Evolutionary conservation across 208 protist species (phyloP).

Genomic region (Trypanosoma scelopori): DNA sequence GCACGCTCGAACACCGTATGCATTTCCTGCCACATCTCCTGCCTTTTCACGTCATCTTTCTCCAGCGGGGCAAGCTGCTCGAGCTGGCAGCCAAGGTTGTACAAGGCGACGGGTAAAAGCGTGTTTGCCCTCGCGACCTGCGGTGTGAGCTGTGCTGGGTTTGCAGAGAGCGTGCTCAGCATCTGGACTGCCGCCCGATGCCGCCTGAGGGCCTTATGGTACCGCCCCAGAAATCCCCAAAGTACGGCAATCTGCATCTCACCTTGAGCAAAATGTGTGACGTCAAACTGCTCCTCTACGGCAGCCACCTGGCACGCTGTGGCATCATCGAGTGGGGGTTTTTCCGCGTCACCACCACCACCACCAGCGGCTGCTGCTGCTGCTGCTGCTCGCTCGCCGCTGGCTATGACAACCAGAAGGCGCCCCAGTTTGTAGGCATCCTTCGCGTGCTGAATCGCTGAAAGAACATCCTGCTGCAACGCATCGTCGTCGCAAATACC

Average conservation of each 20-base stretch:
- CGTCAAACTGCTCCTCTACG: constrained; percentile 9
- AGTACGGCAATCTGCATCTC: constrained; percentile 26
- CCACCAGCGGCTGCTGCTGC: too few species aligned
- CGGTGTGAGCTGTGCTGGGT: too few species aligned
- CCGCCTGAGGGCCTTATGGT: constrained; percentile 8
- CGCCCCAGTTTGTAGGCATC: constrained; percentile 5
- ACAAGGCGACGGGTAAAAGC: constrained; percentile 21
- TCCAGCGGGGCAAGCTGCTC: constrained; percentile 5
- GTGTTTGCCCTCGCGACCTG: neutral
- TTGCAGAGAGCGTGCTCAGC: constrained; percentile 1
- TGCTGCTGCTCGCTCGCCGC: neutral
- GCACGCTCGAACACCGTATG: constrained; percentile 9
- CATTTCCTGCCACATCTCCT: neutral
- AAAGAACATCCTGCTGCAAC: neutral
- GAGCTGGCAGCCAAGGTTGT: constrained; percentile 19
- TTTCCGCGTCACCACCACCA: too few species aligned
- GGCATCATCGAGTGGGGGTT: neutral
- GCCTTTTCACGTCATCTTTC: neutral
- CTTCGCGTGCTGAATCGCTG: constrained; percentile 23
- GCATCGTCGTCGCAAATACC: neutral
- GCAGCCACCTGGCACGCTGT: neutral
- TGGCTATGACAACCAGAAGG: constrained; percentile 5
- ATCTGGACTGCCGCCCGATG: constrained; percentile 12
- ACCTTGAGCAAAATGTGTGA: constrained; percentile 11
- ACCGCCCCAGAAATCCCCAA: constrained; percentile 2